A percentile compares a stretch with the other conserved stretches of the same genome.
Evolutionary conservation across 306 rosid species (phyloP).

Genomic region (Notholithocarpus densiflorus): DNA sequence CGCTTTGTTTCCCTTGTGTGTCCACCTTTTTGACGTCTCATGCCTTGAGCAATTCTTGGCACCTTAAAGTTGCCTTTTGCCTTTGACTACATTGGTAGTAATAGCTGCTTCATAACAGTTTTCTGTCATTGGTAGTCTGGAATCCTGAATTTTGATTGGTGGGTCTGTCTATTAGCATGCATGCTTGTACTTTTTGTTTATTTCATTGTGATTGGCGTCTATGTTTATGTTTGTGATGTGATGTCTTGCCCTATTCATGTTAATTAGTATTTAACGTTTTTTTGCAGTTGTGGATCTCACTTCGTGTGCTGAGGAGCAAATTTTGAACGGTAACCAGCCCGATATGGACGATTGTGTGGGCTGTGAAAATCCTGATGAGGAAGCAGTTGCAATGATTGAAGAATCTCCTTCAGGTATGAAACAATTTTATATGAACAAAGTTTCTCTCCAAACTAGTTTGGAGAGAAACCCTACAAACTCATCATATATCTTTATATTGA

Average conservation of each 20-base stretch:
- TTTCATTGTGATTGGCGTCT: not conserved
- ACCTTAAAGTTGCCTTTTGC: no score
- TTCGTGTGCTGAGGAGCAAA: slow-evolving; percentile 71
- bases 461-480: no score
- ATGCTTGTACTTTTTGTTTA: not conserved
- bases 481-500: no score
- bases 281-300: slow-evolving; percentile 55
- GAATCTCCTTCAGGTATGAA: slow-evolving; percentile 70
- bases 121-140: not conserved
- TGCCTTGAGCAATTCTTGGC: no score
- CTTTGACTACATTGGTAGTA: not conserved
- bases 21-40: no score
- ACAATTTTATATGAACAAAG: slow-evolving; percentile 5
- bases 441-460: no score
- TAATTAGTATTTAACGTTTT: slow-evolving; percentile 5
- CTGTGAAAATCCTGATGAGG: slow-evolving; percentile 75
- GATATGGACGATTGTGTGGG: slow-evolving; percentile 71
- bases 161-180: not conserved
- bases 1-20: no score
- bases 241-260: slow-evolving; percentile 1
- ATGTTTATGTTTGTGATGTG: not conserved
- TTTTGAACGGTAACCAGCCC: slow-evolving; percentile 67
- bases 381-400: slow-evolving; percentile 77
- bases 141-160: not conserved
- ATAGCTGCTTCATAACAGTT: not conserved